Conservation (phyloP, 805 yeast genomes). For the Saturnispora halmiae region DNA sequence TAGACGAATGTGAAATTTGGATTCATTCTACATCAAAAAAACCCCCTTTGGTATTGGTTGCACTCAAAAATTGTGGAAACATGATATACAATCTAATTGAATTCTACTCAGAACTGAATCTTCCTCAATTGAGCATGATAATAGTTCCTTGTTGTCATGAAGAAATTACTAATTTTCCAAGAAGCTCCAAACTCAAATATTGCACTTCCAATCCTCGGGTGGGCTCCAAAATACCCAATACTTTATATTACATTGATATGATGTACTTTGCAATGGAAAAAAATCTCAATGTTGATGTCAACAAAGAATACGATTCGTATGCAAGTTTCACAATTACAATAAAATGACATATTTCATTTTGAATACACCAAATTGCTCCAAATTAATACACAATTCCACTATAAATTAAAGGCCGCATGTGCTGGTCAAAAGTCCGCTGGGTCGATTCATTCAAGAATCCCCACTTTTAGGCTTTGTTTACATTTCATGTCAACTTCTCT, state of each 20-base stretch:
- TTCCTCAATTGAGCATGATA: not conserved
- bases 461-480: not conserved
- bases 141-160: slow-evolving; percentile 9
- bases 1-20: slow-evolving; percentile 7
- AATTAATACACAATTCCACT: too few relatives aligned
- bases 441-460: not conserved
- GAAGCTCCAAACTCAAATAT: not conserved
- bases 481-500: not conserved
- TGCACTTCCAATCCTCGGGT: slow-evolving; percentile 15
- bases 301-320: slow-evolving; percentile 1
- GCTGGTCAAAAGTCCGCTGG: too few relatives aligned
- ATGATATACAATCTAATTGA: slow-evolving; percentile 17
- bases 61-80: slow-evolving; percentile 24
- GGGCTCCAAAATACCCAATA: slow-evolving; percentile 16
- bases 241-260: slow-evolving; percentile 10
- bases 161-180: not conserved
- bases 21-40: not conserved
- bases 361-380: too few relatives aligned
- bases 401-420: too few relatives aligned
- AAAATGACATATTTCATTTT: too few relatives aligned
- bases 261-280: slow-evolving; percentile 4
- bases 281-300: not conserved
- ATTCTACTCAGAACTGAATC: not conserved
- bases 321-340: slow-evolving; percentile 1
- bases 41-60: slow-evolving; percentile 12